phyloP scores from a whole-genome alignment of 805 yeast species.

The Candida xyloterini region DNA sequence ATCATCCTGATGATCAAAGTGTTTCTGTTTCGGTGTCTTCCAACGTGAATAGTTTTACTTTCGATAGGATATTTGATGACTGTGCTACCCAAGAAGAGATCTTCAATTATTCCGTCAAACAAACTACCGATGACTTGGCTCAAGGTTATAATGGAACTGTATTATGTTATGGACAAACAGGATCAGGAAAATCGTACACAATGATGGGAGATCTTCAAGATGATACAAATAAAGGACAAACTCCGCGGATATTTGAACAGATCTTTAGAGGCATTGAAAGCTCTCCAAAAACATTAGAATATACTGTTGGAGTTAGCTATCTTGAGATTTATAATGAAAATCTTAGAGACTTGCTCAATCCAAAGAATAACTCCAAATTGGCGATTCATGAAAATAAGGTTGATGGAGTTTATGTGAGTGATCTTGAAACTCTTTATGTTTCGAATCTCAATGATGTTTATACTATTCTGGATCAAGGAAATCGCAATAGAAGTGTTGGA shows the following conservation, averaged over 20 bases:
- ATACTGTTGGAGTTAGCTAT: constrained; percentile 64
- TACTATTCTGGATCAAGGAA: constrained; percentile 56
- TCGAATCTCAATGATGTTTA: constrained; percentile 56
- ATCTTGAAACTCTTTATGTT: constrained; percentile 62
- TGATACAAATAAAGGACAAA: constrained; percentile 51
- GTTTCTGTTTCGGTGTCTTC: constrained; percentile 15
- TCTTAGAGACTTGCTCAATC: constrained; percentile 64
- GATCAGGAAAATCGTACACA: constrained; percentile 79
- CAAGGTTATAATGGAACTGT: constrained; percentile 50
- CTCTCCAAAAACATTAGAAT: constrained; percentile 54
- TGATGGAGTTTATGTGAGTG: constrained; percentile 68
- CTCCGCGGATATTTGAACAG: constrained; percentile 67
- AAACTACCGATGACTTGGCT: constrained; percentile 66
- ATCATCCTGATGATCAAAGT: constrained; percentile 13
- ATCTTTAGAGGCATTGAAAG: constrained; percentile 54
- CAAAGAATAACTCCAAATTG: constrained; percentile 36
- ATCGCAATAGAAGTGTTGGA: constrained; percentile 51
- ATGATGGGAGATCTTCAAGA: constrained; percentile 59
- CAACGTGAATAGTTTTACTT: constrained; percentile 41
- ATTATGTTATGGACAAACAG: constrained; percentile 76
- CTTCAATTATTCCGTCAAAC: constrained; percentile 54
- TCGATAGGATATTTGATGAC: constrained; percentile 61
- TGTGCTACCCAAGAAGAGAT: constrained; percentile 52
- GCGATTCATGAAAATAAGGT: constrained; percentile 61
- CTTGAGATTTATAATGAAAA: constrained; percentile 83